Evolutionary conservation across 2,329 filamentous ascomycete species (phyloP), one percentile per base, ranked within the genome.

Genomic region (Calycina herbarum): DNA sequence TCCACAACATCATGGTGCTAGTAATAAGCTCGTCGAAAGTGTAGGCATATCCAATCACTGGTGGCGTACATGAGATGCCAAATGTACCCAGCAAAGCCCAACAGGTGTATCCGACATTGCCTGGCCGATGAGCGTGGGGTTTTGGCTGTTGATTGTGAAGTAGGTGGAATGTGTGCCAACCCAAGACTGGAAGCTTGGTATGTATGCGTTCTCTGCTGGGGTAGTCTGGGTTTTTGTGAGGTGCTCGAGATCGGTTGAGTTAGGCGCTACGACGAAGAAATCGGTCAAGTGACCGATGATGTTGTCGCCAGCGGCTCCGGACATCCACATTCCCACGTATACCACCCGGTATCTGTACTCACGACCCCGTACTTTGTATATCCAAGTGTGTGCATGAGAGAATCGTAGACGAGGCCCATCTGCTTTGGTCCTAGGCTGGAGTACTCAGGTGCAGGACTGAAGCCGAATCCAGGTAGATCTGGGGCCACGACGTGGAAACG

Each of bases 401-500:
- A 70, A 64, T 80, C 66, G 65, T 78, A 78, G 0, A 73, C 73
- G 5, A 74, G 67, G 0, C 74, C 78, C 7, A 72, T 71, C 35
- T 78, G 71, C 1, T 62, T 60, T 1, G 72, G 68, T 2, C 70
- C 74, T 33, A 81, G 76, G 0, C 86, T 86, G 13, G 61, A 20
- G 17, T 42, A 29, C 2, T 0, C 68, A 2, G 75, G 72, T 27
- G 71, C 68, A 3, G 75, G 73, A 1, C 78, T 80, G 69, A 82
- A 83, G 11, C 77, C 81, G 66, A 77, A 83, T 24, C 80, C 80
- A 0, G 80, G 80, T 1, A 79, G 69, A 4, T 77, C 79, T 3
- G 82, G 82, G 0, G 79, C 79, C 1, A 84, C 77, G 42, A 83
- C 73, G 68, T 83, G 79, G 70, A 82, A 83, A 38, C 35, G 35